These are phyloP conservation scores for Ceratocystis destructans DNA, from an alignment of 2,329 filamentous ascomycete species.

Conservation along the genomic window DNA sequence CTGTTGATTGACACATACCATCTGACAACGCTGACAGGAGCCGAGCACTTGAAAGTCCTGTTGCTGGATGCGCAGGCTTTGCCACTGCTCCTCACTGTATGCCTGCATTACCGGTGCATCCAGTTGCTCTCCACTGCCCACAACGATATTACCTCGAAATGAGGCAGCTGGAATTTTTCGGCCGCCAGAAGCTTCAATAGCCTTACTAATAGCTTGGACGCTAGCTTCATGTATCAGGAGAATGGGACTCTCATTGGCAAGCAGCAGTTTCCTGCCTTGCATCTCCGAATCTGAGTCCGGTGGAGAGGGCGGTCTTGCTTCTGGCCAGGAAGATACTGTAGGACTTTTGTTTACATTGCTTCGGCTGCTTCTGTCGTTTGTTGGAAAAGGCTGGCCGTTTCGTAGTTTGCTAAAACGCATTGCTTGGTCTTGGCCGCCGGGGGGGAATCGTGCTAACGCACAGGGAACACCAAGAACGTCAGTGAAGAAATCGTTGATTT, in stretches of 20 bases:
- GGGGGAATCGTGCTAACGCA: constrained; percentile 68
- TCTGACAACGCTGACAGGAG: constrained; percentile 78
- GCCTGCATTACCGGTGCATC: constrained; percentile 33
- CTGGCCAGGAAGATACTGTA: constrained; percentile 29
- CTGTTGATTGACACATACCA: constrained; percentile 86
- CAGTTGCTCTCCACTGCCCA: constrained; percentile 34
- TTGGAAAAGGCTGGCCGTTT: constrained; percentile 10
- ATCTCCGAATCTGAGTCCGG: constrained; percentile 43
- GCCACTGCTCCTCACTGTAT: constrained; percentile 75
- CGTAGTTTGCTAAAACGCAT: constrained; percentile 53
- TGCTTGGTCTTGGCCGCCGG: constrained; percentile 44
- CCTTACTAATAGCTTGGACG: constrained; percentile 51
- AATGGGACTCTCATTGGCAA: constrained; percentile 92
- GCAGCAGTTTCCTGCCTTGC: constrained; percentile 44
- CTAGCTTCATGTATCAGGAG: constrained; percentile 70
- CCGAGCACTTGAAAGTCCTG: constrained; percentile 60
- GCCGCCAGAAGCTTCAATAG: neutral
- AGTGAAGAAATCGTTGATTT: constrained; percentile 66
- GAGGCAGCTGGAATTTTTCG: constrained; percentile 48
- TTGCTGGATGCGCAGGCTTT: constrained; percentile 48
- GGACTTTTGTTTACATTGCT: neutral
- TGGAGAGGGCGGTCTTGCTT: constrained; percentile 34
- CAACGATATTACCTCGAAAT: constrained; percentile 79
- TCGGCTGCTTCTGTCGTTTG: constrained; percentile 22
- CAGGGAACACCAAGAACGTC: constrained; percentile 63